Conservation (phyloP, 768 basidiomycete genomes). For the Boletus sp. region DNA sequence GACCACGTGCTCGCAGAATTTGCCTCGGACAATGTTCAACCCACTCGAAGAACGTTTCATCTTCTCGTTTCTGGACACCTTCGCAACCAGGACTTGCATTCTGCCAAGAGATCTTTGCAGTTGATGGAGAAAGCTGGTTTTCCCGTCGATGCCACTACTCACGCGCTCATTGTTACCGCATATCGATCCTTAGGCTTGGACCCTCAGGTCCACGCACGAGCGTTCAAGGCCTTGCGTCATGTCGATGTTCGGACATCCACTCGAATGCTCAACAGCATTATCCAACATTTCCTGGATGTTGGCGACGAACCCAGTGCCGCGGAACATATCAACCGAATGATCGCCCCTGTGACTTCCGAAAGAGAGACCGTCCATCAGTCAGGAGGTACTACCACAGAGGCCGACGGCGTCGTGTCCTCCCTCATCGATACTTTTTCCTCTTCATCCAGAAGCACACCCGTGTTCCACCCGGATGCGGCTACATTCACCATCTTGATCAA, state of each 20-base stretch:
- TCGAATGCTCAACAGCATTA: slow-evolving; percentile 65
- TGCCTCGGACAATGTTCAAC: slow-evolving; percentile 39
- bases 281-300: slow-evolving; percentile 56
- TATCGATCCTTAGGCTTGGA: slow-evolving; percentile 63
- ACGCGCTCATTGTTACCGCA: slow-evolving; percentile 53
- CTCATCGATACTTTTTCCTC: not conserved
- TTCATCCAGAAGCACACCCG: slow-evolving; percentile 3
- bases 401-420: slow-evolving; percentile 26
- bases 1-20: slow-evolving; percentile 50
- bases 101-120: slow-evolving; percentile 51
- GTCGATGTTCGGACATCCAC: slow-evolving; percentile 43
- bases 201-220: slow-evolving; percentile 47
- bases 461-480: slow-evolving; percentile 45
- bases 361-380: slow-evolving; percentile 17
- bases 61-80: slow-evolving; percentile 64
- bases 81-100: slow-evolving; percentile 60
- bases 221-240: slow-evolving; percentile 44
- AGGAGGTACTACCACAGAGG: slow-evolving; percentile 28
- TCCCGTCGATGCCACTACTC: slow-evolving; percentile 52
- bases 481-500: slow-evolving; percentile 67
- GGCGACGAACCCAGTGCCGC: slow-evolving; percentile 47
- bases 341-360: slow-evolving; percentile 34
- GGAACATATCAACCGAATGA: slow-evolving; percentile 51
- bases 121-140: slow-evolving; percentile 57
- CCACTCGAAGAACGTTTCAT: slow-evolving; percentile 65